These are phyloP conservation scores for Cryptomeria japonica DNA, from an alignment of 75 land plant genomes.

Conservation along the genomic window DNA sequence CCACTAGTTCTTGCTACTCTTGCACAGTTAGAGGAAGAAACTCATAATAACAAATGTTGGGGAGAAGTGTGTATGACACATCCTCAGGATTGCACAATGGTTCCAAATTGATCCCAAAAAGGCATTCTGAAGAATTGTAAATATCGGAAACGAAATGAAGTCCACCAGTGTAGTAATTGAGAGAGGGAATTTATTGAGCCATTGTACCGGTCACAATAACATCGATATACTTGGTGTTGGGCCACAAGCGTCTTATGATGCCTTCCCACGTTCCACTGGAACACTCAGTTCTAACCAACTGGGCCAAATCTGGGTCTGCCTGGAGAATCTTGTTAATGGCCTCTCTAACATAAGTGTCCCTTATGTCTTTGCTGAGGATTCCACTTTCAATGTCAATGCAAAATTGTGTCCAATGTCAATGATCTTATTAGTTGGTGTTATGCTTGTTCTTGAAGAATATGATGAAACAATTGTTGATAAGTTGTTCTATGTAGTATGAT, in stretches of 20 bases:
- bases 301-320: conserved; percentile 50
- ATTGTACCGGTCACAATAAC: conserved; percentile 76
- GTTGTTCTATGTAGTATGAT: too few species aligned
- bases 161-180: conserved; percentile 69
- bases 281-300: conserved; percentile 48
- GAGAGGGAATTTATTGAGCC: conserved; percentile 79
- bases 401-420: conserved; percentile 46
- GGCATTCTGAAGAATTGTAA: conserved; percentile 84
- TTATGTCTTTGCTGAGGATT: conserved; percentile 19
- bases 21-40: conserved; percentile 55
- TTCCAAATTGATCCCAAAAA: conserved; percentile 73
- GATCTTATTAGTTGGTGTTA: too few species aligned
- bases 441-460: too few species aligned
- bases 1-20: conserved; percentile 40
- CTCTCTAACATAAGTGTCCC: conserved; percentile 18
- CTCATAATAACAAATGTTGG: conserved; percentile 83
- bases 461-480: too few species aligned
- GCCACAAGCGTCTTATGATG: conserved; percentile 75
- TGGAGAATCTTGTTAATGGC: conserved; percentile 36
- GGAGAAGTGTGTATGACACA: conserved; percentile 73
- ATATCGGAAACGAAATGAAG: conserved; percentile 74
- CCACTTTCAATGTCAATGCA: conserved; percentile 56
- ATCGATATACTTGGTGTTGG: conserved; percentile 72
- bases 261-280: conserved; percentile 64
- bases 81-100: conserved; percentile 57